phyloP scores from a whole-genome alignment of 2,329 filamentous ascomycete genomes.

The Phoma herbarum region DNA sequence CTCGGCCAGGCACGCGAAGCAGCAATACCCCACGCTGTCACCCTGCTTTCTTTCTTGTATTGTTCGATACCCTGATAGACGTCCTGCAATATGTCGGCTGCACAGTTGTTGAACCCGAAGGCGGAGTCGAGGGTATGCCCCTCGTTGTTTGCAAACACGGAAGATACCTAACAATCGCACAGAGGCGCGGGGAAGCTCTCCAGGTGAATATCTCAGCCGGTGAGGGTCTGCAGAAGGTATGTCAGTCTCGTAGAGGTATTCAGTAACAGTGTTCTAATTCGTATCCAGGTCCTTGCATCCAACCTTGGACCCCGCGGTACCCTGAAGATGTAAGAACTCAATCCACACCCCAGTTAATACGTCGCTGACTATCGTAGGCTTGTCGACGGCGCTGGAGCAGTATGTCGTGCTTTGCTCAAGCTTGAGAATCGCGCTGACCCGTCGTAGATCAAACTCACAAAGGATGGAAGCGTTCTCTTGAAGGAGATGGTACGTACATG shows the following conservation, averaged over 20 bases:
- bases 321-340: slow-evolving; percentile 86
- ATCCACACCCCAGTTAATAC: slow-evolving; percentile 35
- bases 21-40: slow-evolving; percentile 34
- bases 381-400: slow-evolving; percentile 69
- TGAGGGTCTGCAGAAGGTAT: slow-evolving; percentile 71
- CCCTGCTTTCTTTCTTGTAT: slow-evolving; percentile 29
- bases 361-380: slow-evolving; percentile 57
- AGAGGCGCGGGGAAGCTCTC: slow-evolving; percentile 97
- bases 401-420: slow-evolving; percentile 44
- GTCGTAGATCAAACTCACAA: slow-evolving; percentile 92
- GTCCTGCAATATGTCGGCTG: slow-evolving; percentile 79
- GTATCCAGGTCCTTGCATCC: slow-evolving; percentile 84
- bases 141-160: slow-evolving; percentile 16
- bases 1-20: slow-evolving; percentile 40
- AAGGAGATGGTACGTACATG: slow-evolving; percentile 66
- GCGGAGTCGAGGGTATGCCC: slow-evolving; percentile 89
- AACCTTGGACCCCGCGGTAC: slow-evolving; percentile 94
- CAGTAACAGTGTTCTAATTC: slow-evolving; percentile 43
- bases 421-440: slow-evolving; percentile 17
- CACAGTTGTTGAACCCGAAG: slow-evolving; percentile 98
- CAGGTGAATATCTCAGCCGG: slow-evolving; percentile 96
- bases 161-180: slow-evolving; percentile 56
- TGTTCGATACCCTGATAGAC: slow-evolving; percentile 36
- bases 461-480: slow-evolving; percentile 90
- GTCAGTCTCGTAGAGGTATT: background rate